Evolutionary conservation across 2,329 filamentous ascomycete genomes (phyloP).

Genomic region (Piedraia hortae): DNA sequence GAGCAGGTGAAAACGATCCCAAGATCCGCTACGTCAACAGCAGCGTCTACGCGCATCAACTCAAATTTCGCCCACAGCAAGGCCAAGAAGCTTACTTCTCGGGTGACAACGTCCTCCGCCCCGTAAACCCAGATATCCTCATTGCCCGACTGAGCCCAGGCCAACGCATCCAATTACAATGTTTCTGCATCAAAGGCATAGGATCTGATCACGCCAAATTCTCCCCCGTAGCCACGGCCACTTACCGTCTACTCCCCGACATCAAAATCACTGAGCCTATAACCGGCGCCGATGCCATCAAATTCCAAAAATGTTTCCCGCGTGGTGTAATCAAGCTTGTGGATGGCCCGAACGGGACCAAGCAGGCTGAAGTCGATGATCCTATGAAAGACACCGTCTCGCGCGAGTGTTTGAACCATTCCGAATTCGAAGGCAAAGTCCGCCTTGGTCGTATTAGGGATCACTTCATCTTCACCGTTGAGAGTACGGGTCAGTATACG

Average conservation of each 20-base stretch:
- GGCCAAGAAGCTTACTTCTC: slow-evolving; percentile 39
- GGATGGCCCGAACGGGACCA: slow-evolving; percentile 42
- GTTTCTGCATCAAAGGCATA: slow-evolving; percentile 87
- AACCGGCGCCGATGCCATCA: slow-evolving; percentile 57
- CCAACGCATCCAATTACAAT: slow-evolving; percentile 59
- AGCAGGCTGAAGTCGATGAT: slow-evolving; percentile 66
- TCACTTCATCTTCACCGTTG: slow-evolving; percentile 91
- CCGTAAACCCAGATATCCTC: slow-evolving; percentile 75
- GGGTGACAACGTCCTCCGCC: slow-evolving; percentile 32
- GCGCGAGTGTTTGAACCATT: slow-evolving; percentile 69
- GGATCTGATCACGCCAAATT: slow-evolving; percentile 92
- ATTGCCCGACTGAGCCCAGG: slow-evolving; percentile 81
- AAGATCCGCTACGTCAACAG: slow-evolving; percentile 64
- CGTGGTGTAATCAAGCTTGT: slow-evolving; percentile 63
- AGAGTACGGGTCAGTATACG: slow-evolving; percentile 85
- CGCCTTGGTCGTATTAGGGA: slow-evolving; percentile 71
- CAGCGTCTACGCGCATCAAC: slow-evolving; percentile 27
- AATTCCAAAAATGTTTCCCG: slow-evolving; percentile 77
- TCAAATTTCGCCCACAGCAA: slow-evolving; percentile 51
- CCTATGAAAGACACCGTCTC: slow-evolving; percentile 88
- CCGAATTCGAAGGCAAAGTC: slow-evolving; percentile 86
- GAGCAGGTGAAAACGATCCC: slow-evolving; percentile 49
- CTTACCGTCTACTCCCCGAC: slow-evolving; percentile 68
- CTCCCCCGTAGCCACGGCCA: slow-evolving; percentile 81
- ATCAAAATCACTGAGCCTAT: slow-evolving; percentile 71